Conservation (phyloP, 495 filamentous ascomycete species). For the Cercophora newfieldiana region DNA sequence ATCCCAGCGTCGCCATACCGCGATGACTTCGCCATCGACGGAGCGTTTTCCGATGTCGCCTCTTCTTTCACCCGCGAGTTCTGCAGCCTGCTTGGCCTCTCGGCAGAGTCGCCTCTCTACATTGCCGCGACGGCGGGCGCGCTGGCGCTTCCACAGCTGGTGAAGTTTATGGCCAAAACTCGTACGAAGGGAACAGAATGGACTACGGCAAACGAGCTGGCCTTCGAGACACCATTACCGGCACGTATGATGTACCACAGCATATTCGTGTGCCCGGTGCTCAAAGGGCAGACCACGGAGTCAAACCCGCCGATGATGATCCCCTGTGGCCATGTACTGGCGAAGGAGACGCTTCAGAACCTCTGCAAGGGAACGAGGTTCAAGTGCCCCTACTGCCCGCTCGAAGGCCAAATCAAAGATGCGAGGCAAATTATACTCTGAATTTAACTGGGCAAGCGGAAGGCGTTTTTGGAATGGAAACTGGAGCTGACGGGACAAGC, state of each 20-base stretch:
- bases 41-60: slow-evolving; percentile 77
- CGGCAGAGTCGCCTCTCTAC: slow-evolving; percentile 86
- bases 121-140: slow-evolving; percentile 88
- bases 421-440: slow-evolving; percentile 69
- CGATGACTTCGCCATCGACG: slow-evolving; percentile 68
- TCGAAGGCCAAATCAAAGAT: slow-evolving; percentile 72
- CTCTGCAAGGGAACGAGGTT: slow-evolving; percentile 76
- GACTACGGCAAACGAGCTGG: slow-evolving; percentile 87
- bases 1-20: slow-evolving; percentile 70
- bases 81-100: slow-evolving; percentile 85
- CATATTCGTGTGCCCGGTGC: slow-evolving; percentile 97
- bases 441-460: background rate
- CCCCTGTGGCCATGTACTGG: slow-evolving; percentile 93
- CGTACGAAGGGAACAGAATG: slow-evolving; percentile 88
- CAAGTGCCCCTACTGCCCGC: slow-evolving; percentile 97
- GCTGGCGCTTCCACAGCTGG: slow-evolving; percentile 79
- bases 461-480: background rate
- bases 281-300: slow-evolving; percentile 93
- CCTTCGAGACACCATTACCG: slow-evolving; percentile 89
- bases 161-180: slow-evolving; percentile 82
- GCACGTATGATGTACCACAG: slow-evolving; percentile 86
- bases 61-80: slow-evolving; percentile 89
- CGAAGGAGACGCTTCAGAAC: slow-evolving; percentile 73
- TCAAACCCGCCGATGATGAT: slow-evolving; percentile 96
- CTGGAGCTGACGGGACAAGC: background rate